Evolutionary conservation across 1,139 yeast genomes (phyloP), one percentile per base, ranked within the genome.

Genomic region (Kazachstania sp.): DNA sequence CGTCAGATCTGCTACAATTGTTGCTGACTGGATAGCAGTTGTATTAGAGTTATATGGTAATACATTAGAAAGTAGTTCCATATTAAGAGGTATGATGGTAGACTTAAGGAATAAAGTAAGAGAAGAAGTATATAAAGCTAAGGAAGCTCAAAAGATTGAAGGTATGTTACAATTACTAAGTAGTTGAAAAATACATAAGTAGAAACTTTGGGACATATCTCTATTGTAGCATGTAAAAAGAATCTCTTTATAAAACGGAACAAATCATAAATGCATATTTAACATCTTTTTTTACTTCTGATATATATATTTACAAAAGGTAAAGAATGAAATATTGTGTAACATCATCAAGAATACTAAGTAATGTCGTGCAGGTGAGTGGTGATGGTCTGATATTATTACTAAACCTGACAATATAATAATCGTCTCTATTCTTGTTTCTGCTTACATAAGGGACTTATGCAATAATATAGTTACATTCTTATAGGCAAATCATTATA

Each of bases 111-210:
- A 74, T 58, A 79, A 78, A 59, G 74, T 90, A 39, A 76, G 76
- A 50, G 64, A 70, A 35, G 97, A 90, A 67, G 79, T 88, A 38
- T 75, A 73, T 49, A 82, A 83, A 60, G 86, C 96, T 41, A 79
- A 81, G 61, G 95, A 90, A 63, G 95, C 97, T 8, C 84, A 83
- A 65, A 84, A 81, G 63, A 81, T 92, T 44, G 87, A 85, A 58
- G 98, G 98, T 51, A 92, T 92, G 97, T 73, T 92, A 58, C 94
- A 87, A 66, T 68, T 92, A 55, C 73, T 90, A 57, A 79, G 75
- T n/a, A 65, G 61, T 51, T 68, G 41, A 37, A n/a, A 12, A 19
- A 37, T 12, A n/a, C n/a, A n/a, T n/a, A n/a, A 11, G 7, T 3
- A 1, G 16, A 19, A 18, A 7, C 29, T 7, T 13, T 9, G 19